A percentile compares a stretch with the other conserved stretches of the same genome.
Evolutionary conservation across 208 protist genomes (phyloP).

Genomic region (Leishmania gerbilli): DNA sequence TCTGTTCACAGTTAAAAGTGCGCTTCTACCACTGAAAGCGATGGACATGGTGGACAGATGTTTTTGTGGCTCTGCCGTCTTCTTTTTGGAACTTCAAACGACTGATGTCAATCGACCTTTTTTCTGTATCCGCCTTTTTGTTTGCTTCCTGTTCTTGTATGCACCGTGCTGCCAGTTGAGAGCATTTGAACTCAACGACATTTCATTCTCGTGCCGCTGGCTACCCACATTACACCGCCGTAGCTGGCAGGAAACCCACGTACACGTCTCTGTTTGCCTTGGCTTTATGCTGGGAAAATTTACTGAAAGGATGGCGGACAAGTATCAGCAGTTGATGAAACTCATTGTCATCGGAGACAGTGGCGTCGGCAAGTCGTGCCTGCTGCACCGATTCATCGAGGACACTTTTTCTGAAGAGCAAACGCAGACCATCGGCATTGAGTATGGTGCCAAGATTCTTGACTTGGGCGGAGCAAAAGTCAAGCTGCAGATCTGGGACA

Average conservation of each 20-base stretch:
- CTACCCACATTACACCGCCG: not conserved
- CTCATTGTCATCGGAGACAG: constrained; percentile 87
- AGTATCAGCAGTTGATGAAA: constrained; percentile 87
- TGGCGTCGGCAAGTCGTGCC: constrained; percentile 95
- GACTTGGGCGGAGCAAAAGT: constrained; percentile 91
- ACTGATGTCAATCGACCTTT: not conserved
- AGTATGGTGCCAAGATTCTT: constrained; percentile 97
- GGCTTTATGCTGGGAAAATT: not conserved
- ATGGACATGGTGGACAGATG: not conserved
- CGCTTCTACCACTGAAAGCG: not conserved
- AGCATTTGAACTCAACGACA: not conserved
- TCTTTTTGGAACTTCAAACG: not conserved
- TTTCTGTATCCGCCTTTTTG: not conserved
- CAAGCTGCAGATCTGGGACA: constrained; percentile 98
- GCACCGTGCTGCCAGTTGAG: not conserved
- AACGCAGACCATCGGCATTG: constrained; percentile 97
- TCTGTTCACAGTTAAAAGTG: too few relatives aligned
- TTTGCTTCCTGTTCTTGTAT: not conserved
- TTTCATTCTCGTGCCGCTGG: not conserved
- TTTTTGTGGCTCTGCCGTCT: not conserved
- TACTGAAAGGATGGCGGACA: constrained; percentile 43
- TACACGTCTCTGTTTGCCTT: not conserved
- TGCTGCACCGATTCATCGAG: constrained; percentile 97
- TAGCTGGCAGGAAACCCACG: not conserved
- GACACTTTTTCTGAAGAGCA: constrained; percentile 95